A percentile compares a stretch with the other conserved stretches of the same genome.
Evolutionary conservation across 2,329 filamentous ascomycete genomes (phyloP).

Genomic region (Hyphodiscus sp.): DNA sequence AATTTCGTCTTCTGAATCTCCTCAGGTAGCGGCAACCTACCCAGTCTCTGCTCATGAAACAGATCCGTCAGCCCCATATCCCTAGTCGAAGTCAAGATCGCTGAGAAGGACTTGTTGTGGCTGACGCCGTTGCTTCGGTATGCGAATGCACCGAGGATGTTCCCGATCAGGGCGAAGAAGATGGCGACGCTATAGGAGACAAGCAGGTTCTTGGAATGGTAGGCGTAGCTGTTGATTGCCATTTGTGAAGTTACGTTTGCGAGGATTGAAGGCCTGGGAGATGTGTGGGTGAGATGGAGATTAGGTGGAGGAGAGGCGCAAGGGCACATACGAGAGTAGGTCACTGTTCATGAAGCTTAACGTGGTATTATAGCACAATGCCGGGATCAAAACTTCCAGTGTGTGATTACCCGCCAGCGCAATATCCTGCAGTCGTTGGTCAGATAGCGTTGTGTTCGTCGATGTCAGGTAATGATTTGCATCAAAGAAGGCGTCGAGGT

Average conservation of each 20-base stretch:
- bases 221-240: conserved; percentile 12
- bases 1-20: neutral
- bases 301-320: neutral
- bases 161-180: conserved; percentile 6
- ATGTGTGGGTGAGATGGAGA: neutral
- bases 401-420: conserved; percentile 7
- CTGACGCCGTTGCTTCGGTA: conserved; percentile 13
- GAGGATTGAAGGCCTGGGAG: neutral
- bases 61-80: conserved; percentile 7
- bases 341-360: conserved; percentile 8
- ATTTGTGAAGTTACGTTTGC: neutral
- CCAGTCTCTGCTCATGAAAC: conserved; percentile 5
- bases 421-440: conserved; percentile 6
- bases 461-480: neutral
- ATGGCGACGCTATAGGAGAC: conserved; percentile 14
- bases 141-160: conserved; percentile 11
- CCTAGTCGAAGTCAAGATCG: conserved; percentile 14
- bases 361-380: conserved; percentile 6
- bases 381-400: conserved; percentile 4
- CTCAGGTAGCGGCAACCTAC: conserved; percentile 8
- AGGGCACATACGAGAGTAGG: conserved; percentile 4
- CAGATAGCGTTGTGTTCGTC: neutral
- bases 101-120: conserved; percentile 17
- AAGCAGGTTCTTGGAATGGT: conserved; percentile 10
- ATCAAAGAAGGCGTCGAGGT: conserved; percentile 16